These are phyloP conservation scores for Pseudevernia furfuracea DNA, from an alignment of 495 filamentous ascomycete genomes.

Conservation along the genomic window DNA sequence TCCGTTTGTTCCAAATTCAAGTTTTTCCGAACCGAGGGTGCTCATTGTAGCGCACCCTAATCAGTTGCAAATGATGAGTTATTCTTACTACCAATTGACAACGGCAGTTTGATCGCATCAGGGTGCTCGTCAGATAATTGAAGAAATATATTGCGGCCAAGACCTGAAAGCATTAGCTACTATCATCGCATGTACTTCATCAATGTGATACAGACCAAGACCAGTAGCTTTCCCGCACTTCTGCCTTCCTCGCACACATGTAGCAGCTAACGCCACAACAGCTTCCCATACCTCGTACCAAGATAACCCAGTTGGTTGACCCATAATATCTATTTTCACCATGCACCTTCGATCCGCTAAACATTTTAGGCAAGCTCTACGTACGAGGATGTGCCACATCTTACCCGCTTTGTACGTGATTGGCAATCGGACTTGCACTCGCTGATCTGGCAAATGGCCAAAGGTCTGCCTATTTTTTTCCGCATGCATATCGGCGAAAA, in stretches of 20 bases:
- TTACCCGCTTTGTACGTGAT: neutral
- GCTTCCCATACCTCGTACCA: conserved; percentile 13
- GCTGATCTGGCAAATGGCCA: neutral
- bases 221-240: conserved; percentile 3
- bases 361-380: neutral
- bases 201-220: neutral
- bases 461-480: neutral
- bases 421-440: neutral
- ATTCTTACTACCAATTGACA: neutral
- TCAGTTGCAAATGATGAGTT: neutral
- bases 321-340: neutral
- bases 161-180: neutral
- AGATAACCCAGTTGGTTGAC: neutral
- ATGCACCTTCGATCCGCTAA: conserved; percentile 8
- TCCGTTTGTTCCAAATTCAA: too few species aligned
- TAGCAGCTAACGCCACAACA: neutral
- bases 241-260: neutral
- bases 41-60: too few species aligned
- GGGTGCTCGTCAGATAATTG: neutral
- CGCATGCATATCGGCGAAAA: neutral
- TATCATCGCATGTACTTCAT: neutral
- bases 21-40: neutral
- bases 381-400: neutral
- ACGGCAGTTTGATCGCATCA: neutral
- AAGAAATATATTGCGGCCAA: neutral